Evolutionary conservation across 2,329 filamentous ascomycete genomes (phyloP), one percentile per base, ranked within the genome.

Genomic region (Metarhizium rileyi): DNA sequence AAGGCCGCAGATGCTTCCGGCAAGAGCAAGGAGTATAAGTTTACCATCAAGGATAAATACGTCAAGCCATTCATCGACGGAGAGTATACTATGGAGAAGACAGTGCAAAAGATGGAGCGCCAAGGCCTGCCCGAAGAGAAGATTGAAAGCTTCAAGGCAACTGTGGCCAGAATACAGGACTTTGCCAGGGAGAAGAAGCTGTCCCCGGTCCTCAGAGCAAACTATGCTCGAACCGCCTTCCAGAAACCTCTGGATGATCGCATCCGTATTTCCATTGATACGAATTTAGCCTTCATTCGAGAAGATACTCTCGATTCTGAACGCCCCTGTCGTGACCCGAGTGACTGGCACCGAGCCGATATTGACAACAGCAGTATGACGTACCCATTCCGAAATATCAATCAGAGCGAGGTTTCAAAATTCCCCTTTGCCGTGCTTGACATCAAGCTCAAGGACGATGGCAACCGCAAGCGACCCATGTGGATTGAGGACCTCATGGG

Each of bases 401-500:
- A 90, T 61, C 89, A 91, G 66, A 91, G 89, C 59, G 93, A 98
- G 65, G 84, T 96, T 23, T 87, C 83, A 42, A 83, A 86, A 52
- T 98, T 98, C 65, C 91, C 91, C 2, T 93, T 88, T 59, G 90
- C 90, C 3, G 72, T 97, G 7, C 75, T 98, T 18, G 93, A 98
- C 67, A 90, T 98, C 69, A 96, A 96, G 71, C 75, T 95, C 57
- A 83, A 81, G 61, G 82, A 86, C 52, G 77, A 79, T 53, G 73
- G 70, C 47, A 70, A 71, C 53, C 77, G 80, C 56, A 90, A 87
- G 66, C 81, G 83, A 49, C 84, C 86, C 4, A 80, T 84, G 55
- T 98, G 93, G 93, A 76, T 97, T 30, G 81, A 90, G 57, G 93
- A 98, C 57, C 72, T 98, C 57, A 96, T 95, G 81, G 77, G 80